These are phyloP conservation scores for Kondoa malvinella DNA, from an alignment of 768 basidiomycete species.

Conservation along the genomic window DNA sequence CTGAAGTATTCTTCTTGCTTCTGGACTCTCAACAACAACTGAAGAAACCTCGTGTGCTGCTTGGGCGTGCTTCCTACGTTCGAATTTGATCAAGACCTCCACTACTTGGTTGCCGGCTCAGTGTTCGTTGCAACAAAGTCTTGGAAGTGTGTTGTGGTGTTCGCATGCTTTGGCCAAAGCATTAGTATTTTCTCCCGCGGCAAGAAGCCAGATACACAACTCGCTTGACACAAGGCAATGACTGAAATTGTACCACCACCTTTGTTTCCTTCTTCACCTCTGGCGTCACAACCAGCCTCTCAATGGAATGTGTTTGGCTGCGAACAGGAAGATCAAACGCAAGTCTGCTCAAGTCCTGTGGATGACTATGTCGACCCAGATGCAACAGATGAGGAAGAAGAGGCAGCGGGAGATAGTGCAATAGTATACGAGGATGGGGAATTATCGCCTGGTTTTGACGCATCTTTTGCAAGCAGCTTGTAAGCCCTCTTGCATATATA, in stretches of 20 bases:
- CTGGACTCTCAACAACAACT: too few relatives aligned
- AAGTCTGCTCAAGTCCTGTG: neutral
- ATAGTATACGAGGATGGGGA: neutral
- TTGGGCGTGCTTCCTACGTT: too few relatives aligned
- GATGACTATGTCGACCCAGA: neutral
- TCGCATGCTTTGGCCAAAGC: neutral
- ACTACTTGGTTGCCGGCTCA: too few relatives aligned
- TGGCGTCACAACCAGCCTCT: neutral
- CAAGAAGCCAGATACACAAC: too few relatives aligned
- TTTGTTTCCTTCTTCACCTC: neutral
- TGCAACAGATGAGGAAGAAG: neutral
- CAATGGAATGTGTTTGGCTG: neutral
- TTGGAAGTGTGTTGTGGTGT: too few relatives aligned
- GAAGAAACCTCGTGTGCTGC: too few relatives aligned
- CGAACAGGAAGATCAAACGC: neutral
- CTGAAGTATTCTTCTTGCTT: too few relatives aligned
- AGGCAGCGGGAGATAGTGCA: neutral
- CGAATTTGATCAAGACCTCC: too few relatives aligned
- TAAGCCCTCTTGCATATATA: neutral
- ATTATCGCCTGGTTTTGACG: neutral
- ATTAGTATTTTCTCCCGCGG: neutral
- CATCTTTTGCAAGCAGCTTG: neutral
- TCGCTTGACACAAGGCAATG: too few relatives aligned
- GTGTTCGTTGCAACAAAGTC: too few relatives aligned
- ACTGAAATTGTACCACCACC: neutral